A percentile compares a stretch with the other conserved stretches of the same genome.
phyloP scores from a whole-genome alignment of 208 protist genomes.

The Crithidia fasciculata region DNA sequence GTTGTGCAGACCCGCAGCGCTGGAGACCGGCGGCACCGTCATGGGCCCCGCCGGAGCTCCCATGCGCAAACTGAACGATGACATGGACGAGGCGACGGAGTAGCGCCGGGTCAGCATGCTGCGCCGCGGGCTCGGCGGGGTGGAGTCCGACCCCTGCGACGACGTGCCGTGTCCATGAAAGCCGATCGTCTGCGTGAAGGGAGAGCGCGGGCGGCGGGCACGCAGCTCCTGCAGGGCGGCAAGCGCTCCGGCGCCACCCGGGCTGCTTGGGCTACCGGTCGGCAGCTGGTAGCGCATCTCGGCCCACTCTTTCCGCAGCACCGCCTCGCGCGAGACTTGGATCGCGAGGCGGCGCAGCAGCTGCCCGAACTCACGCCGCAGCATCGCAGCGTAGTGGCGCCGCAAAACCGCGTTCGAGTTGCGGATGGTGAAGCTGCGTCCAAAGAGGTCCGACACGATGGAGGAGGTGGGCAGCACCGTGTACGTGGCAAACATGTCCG shows the following conservation, averaged over 20 bases:
- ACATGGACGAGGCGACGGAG: conserved; percentile 11
- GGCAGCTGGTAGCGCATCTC: conserved; percentile 17
- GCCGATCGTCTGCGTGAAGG: conserved; percentile 21
- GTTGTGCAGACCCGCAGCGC: background rate
- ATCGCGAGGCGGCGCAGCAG: conserved; percentile 41
- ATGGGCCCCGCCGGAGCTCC: background rate
- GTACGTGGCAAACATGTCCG: conserved; percentile 62
- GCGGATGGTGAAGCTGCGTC: conserved; percentile 60
- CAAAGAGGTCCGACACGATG: conserved; percentile 65
- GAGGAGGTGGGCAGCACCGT: conserved; percentile 68
- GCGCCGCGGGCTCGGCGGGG: conserved; percentile 30
- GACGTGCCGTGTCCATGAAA: conserved; percentile 14
- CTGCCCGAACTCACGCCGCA: conserved; percentile 42
- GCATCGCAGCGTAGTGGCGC: conserved; percentile 51
- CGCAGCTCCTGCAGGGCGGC: conserved; percentile 27
- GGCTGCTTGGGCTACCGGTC: background rate
- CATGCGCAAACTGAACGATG: conserved; percentile 12
- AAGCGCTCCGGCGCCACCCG: conserved; percentile 9
- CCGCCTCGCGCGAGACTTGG: conserved; percentile 36
- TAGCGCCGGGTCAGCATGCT: conserved; percentile 25
- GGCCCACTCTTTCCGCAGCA: conserved; percentile 28
- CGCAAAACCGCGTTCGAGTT: conserved; percentile 52
- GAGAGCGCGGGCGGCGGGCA: conserved; percentile 25
- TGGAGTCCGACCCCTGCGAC: conserved; percentile 33
- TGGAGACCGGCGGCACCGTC: background rate